Conservation (phyloP, 2,329 filamentous ascomycete species). For the Neofusicoccum sp. region DNA sequence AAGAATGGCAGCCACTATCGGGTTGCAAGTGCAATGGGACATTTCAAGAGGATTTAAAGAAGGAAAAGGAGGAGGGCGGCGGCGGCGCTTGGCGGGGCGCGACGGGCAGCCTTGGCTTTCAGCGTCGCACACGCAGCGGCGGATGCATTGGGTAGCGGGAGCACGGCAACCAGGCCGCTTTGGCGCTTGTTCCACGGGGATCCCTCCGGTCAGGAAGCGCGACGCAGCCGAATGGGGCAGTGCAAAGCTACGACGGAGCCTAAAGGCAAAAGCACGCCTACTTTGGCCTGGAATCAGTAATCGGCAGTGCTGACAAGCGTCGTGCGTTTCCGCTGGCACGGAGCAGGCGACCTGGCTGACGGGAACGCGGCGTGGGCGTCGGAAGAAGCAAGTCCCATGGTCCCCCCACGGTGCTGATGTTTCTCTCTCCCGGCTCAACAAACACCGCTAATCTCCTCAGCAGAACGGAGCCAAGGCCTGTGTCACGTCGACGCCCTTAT, state of each 20-base stretch:
- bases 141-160: constrained; percentile 12
- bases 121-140: constrained; percentile 2
- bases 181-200: neutral
- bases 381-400: neutral
- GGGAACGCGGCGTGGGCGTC: neutral
- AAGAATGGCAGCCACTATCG: neutral
- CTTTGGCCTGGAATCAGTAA: neutral
- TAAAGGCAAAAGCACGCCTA: neutral
- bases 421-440: neutral
- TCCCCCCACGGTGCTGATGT: neutral
- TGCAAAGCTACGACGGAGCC: constrained; percentile 3
- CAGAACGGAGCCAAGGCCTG: neutral
- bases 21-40: neutral
- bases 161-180: neutral
- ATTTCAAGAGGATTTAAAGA: neutral
- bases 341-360: neutral
- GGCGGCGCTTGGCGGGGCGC: constrained; percentile 12
- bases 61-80: neutral
- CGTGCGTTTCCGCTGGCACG: neutral
- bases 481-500: constrained; percentile 5
- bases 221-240: constrained; percentile 17
- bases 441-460: neutral
- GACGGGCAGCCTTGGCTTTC: constrained; percentile 2
- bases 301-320: neutral
- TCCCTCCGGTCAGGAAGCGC: constrained; percentile 10